Evolutionary conservation across 2,329 filamentous ascomycete species (phyloP), one percentile per base, ranked within the genome.

Genomic region (Colletotrichum tanaceti): DNA sequence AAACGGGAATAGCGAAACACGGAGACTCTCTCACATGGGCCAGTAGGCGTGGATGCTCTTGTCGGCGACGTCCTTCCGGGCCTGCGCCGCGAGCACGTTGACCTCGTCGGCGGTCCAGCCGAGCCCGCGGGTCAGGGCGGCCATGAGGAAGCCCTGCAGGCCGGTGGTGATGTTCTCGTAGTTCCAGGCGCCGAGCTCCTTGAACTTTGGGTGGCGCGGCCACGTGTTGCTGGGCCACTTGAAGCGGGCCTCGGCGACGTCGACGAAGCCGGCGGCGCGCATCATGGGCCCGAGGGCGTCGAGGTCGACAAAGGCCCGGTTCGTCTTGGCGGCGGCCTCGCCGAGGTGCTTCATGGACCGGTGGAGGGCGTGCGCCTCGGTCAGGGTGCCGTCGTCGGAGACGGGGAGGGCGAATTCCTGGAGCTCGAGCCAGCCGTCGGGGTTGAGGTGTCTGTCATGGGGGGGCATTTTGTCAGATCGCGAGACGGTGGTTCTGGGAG

Each of bases 161-260:
- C 78, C 79, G 41, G 65, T 70, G 55, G 69, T 47, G 46, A 79
- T 74, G 61, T 79, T 79, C 60, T 77, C 74, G 38, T 74, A 65
- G 32, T 74, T 77, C 74, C 78, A 79, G 10, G 65, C 62, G 9
- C 80, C 79, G 16, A 80, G 71, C 70, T 79, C 73, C 72, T 80
- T 81, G 67, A 77, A 73, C 62, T 74, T 73, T 3, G 64, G 54
- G 59, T 79, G 75, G 49, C 75, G 75, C 38, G 79, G 77, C 80
- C 80, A 82, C 6, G 73, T 71, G 46, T 79, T 79, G 53, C 77
- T 75, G n/a, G 79, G 79, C 75, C 79, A 79, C 71, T 79, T 78
- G 68, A 74, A 73, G 18, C 71, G 72, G 24, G 73, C 63, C 55
- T 75, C 74, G 18, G 73, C 65, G 32, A 80, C 71, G 59, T 80